These are phyloP conservation scores for Zymoseptoria pseudotritici DNA, from an alignment of 2,329 filamentous ascomycete species.

Conservation along the genomic window DNA sequence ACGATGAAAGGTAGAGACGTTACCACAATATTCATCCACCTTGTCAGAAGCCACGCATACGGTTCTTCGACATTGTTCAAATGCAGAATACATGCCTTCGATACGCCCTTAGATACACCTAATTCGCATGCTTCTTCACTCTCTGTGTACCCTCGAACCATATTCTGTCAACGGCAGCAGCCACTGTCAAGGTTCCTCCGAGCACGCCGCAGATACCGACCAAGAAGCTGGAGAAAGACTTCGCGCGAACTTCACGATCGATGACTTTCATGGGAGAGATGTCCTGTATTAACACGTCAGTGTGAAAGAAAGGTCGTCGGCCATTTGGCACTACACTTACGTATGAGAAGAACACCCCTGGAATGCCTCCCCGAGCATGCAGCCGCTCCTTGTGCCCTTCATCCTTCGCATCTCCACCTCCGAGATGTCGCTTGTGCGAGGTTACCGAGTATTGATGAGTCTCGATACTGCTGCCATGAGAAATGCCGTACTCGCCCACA, in stretches of 20 bases:
- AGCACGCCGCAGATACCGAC: conserved; percentile 92
- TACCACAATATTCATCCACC: no score
- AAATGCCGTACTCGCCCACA: conserved; percentile 61
- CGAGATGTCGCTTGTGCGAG: conserved; percentile 82
- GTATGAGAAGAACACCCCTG: conserved; percentile 97
- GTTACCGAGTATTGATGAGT: conserved; percentile 98
- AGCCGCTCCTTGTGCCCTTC: conserved; percentile 89
- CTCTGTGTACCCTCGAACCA: conserved; percentile 80
- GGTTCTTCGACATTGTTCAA: neutral
- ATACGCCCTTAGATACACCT: conserved; percentile 5
- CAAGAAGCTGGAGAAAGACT: conserved; percentile 86
- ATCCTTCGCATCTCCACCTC: conserved; percentile 72
- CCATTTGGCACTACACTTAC: conserved; percentile 47
- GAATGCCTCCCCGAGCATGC: conserved; percentile 85
- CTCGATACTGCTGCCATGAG: conserved; percentile 70
- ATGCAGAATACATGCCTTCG: neutral
- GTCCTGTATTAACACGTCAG: conserved; percentile 41
- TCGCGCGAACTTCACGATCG: conserved; percentile 83
- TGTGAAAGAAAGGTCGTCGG: conserved; percentile 24
- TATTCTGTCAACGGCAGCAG: conserved; percentile 83
- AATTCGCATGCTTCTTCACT: conserved; percentile 73
- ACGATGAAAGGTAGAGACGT: neutral
- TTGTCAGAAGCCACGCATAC: neutral
- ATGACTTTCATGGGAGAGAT: conserved; percentile 99
- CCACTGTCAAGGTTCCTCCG: conserved; percentile 90